Evolutionary conservation across 768 basidiomycete genomes (phyloP).

Genomic region (Xerocomus spinulosus): DNA sequence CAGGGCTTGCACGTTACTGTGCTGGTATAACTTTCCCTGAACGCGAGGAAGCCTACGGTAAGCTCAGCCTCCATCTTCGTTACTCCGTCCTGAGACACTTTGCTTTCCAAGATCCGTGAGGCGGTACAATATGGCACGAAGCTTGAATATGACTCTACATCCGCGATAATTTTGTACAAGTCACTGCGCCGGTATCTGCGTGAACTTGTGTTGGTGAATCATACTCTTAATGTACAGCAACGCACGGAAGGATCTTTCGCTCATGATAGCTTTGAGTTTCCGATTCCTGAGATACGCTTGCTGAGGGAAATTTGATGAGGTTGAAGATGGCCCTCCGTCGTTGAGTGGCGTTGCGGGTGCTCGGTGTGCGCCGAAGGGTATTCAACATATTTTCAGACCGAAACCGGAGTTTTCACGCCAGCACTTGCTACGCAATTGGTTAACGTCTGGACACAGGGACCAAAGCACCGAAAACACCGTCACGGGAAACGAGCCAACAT

Average conservation of each 20-base stretch:
- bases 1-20: constrained; percentile 75
- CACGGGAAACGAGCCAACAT: no score
- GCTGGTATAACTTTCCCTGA: constrained; percentile 85
- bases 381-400: constrained; percentile 15
- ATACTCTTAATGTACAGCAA: constrained; percentile 15
- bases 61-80: constrained; percentile 77
- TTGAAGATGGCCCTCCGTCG: constrained; percentile 41
- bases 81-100: constrained; percentile 28
- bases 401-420: no score
- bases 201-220: constrained; percentile 11
- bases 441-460: no score
- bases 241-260: constrained; percentile 84
- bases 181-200: constrained; percentile 71
- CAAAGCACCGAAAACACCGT: background rate
- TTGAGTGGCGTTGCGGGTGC: background rate
- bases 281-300: constrained; percentile 32
- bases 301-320: constrained; percentile 45
- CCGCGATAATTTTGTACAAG: constrained; percentile 81
- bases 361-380: constrained; percentile 7
- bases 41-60: constrained; percentile 81
- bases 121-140: constrained; percentile 89
- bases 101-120: constrained; percentile 54
- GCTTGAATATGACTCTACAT: constrained; percentile 77
- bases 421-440: no score
- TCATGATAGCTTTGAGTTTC: constrained; percentile 71